Evolutionary conservation across 2,329 filamentous ascomycete genomes (phyloP).

Genomic region (Penicillium nordicum): DNA sequence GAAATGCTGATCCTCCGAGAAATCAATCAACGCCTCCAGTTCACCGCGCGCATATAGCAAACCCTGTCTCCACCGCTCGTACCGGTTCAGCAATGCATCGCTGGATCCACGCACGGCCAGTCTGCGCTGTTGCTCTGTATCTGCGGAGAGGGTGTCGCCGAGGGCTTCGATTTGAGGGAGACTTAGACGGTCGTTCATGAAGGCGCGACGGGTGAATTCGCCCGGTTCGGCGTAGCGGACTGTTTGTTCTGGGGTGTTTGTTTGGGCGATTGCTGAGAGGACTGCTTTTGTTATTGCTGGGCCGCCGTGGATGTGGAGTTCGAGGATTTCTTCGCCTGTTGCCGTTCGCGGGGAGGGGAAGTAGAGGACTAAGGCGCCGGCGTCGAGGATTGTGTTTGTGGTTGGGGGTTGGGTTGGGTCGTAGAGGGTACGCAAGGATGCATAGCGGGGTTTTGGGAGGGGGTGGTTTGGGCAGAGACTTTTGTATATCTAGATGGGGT

Average conservation of each 20-base stretch:
- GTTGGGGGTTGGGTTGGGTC: conserved; percentile 49
- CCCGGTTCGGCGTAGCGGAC: conserved; percentile 91
- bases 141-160: conserved; percentile 58
- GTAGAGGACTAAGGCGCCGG: conserved; percentile 74
- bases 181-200: conserved; percentile 79
- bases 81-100: conserved; percentile 66
- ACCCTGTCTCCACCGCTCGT: conserved; percentile 76
- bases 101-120: conserved; percentile 77
- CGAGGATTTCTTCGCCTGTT: conserved; percentile 88
- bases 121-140: conserved; percentile 90
- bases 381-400: conserved; percentile 59
- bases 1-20: conserved; percentile 95
- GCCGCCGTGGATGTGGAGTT: conserved; percentile 92
- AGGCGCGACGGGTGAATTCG: conserved; percentile 91
- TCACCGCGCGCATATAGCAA: conserved; percentile 81
- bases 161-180: conserved; percentile 74
- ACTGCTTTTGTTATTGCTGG: conserved; percentile 85
- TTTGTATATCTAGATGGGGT: conserved; percentile 59
- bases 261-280: conserved; percentile 66
- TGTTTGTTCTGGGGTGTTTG: conserved; percentile 19
- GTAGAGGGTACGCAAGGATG: conserved; percentile 71
- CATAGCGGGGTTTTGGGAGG: conserved; percentile 59
- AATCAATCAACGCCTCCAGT: conserved; percentile 93
- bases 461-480: conserved; percentile 55
- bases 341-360: conserved; percentile 79